A percentile compares a stretch with the other conserved stretches of the same genome.
phyloP scores from a whole-genome alignment of 805 yeast genomes.

The Cephaloascus albidus region DNA sequence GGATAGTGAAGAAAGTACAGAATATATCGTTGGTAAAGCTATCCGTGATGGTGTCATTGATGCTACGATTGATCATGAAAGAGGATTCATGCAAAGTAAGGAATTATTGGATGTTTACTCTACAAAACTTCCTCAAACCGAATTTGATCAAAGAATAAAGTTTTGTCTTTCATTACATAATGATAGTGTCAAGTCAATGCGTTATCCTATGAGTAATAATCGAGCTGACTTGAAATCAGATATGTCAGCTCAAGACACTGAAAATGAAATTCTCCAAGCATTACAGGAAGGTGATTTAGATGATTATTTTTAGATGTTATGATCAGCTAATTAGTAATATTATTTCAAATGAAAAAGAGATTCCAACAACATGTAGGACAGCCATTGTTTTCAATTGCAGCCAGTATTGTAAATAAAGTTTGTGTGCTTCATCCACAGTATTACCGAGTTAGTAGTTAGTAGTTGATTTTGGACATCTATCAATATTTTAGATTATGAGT shows the following conservation, averaged over 20 bases:
- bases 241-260: background rate
- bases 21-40: constrained; percentile 93
- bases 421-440: too few species aligned
- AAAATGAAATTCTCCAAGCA: background rate
- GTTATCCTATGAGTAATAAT: constrained; percentile 54
- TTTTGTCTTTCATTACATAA: constrained; percentile 87
- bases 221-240: constrained; percentile 1
- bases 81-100: constrained; percentile 84
- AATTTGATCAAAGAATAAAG: constrained; percentile 87
- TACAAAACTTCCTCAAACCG: constrained; percentile 76
- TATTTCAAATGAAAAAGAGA: too few species aligned
- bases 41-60: constrained; percentile 97
- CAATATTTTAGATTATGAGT: too few species aligned
- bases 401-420: too few species aligned
- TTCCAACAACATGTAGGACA: too few species aligned
- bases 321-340: too few species aligned
- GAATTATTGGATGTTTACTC: constrained; percentile 84
- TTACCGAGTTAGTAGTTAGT: too few species aligned
- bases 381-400: too few species aligned
- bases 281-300: constrained; percentile 43
- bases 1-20: constrained; percentile 93
- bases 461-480: too few species aligned
- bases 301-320: constrained; percentile 29
- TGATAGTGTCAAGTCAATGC: constrained; percentile 90
- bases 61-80: constrained; percentile 84